Conservation (phyloP, 208 protist species). For the Trypanosoma platydactyli region DNA sequence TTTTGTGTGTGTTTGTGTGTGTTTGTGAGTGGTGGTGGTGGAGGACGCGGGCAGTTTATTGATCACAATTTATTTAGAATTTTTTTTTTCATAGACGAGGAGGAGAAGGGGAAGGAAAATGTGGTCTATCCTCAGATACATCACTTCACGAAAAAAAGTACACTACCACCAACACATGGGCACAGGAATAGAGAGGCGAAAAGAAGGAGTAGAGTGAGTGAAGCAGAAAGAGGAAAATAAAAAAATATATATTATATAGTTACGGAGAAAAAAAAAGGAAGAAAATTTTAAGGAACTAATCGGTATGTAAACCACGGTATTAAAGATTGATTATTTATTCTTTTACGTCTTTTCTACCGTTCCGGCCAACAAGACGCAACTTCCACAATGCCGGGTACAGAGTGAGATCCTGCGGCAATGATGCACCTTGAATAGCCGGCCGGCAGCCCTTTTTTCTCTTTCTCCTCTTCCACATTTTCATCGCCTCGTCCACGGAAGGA, state of each 20-base stretch:
- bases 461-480: conserved; percentile 27
- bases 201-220: not conserved
- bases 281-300: conserved; percentile 22
- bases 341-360: conserved; percentile 4
- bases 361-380: not conserved
- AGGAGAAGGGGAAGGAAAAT: no score
- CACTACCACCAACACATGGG: no score
- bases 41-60: no score
- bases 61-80: no score
- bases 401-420: conserved; percentile 3
- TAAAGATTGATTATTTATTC: conserved; percentile 12
- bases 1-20: no score
- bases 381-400: conserved; percentile 35
- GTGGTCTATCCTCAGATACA: no score
- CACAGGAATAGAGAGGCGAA: not conserved
- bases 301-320: no score
- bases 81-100: no score
- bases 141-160: no score
- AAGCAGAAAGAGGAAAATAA: conserved; percentile 3
- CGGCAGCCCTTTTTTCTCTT: not conserved
- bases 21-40: no score
- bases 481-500: conserved; percentile 28
- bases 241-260: no score
- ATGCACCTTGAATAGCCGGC: not conserved
- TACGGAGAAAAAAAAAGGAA: conserved; percentile 20